Conservation (phyloP, 2,329 filamentous ascomycete genomes). For the Fusarium aywerte region DNA sequence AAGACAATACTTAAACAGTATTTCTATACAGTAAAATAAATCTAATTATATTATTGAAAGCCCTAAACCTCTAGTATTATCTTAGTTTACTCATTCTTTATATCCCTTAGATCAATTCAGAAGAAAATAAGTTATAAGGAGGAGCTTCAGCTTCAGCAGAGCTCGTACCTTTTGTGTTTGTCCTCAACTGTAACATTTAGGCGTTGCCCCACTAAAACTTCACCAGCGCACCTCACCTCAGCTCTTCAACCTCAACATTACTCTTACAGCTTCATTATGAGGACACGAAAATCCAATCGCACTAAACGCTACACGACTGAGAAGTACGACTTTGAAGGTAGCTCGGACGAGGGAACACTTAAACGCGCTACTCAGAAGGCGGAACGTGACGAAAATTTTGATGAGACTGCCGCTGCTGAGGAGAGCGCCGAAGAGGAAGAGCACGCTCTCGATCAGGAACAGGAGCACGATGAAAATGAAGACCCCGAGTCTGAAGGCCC, state of each 20-base stretch:
- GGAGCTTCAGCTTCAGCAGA: neutral
- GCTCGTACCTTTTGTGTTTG: neutral
- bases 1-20: no score
- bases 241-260: conserved; percentile 2
- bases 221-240: conserved; percentile 13
- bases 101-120: no score
- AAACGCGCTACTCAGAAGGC: conserved; percentile 39
- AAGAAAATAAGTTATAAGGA: no score
- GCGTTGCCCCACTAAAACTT: conserved; percentile 29
- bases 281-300: conserved; percentile 53
- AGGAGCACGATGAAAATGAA: conserved; percentile 44
- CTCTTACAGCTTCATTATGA: conserved; percentile 44
- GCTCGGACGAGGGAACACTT: conserved; percentile 47
- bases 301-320: conserved; percentile 50
- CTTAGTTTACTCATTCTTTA: no score
- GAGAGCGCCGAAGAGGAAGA: conserved; percentile 51
- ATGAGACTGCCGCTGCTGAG: conserved; percentile 46
- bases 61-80: no score
- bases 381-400: conserved; percentile 49
- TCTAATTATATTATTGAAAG: no score
- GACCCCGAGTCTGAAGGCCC: conserved; percentile 46
- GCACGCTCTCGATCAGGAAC: conserved; percentile 32
- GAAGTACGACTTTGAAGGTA: conserved; percentile 52
- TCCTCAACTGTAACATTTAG: neutral
- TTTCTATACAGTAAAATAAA: no score